Evolutionary conservation across 2,329 filamentous ascomycete species (phyloP), one percentile per base, ranked within the genome.

Genomic region (Pezicula carpinea): DNA sequence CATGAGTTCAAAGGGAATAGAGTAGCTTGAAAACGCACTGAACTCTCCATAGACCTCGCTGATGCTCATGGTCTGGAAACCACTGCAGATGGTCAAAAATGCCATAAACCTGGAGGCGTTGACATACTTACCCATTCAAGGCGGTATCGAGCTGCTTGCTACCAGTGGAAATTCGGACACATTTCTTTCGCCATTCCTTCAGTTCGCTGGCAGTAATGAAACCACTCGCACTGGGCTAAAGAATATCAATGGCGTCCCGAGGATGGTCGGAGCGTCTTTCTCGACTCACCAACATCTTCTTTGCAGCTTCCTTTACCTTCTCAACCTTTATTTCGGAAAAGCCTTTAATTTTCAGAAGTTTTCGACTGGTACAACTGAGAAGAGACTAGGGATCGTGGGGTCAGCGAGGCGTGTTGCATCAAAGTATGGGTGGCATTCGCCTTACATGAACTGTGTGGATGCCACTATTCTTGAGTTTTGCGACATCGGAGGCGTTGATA

Each of bases 301-400:
- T 71, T 45, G 81, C 74, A 41, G 82, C 82, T 55, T 86, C 83
- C 59, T 83, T 85, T 60, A 86, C 74, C 63, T 85, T 86, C 53
- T 86, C 82, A 4, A 85, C 82, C 63, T 86, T 86, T 59, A 80
- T 72, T 60, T 85, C 82, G 48, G 81, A 85, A 64, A 85, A 84
- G 7, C 82, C 83, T 59, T 83, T 85, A 63, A 86, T 85, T 61
- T 80, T 85, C 44, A 80, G 65, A 14, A 86, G 69, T 15, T 71
- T 78, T 57, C 75, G 77, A 44, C 78, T 74, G 35, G 79, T 83
- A 14, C 79, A 77, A 14, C 73, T 69, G 53, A 82, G 74, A 31
- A 85, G 77, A 38, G 77, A 76, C 79, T 83, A 54, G 14, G 40
- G 8, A 47, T 35, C 34, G 10, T 18, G 19, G 19, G 19, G n/a